phyloP scores from a whole-genome alignment of 306 rosid genomes.

The Abrus pulchellus region DNA sequence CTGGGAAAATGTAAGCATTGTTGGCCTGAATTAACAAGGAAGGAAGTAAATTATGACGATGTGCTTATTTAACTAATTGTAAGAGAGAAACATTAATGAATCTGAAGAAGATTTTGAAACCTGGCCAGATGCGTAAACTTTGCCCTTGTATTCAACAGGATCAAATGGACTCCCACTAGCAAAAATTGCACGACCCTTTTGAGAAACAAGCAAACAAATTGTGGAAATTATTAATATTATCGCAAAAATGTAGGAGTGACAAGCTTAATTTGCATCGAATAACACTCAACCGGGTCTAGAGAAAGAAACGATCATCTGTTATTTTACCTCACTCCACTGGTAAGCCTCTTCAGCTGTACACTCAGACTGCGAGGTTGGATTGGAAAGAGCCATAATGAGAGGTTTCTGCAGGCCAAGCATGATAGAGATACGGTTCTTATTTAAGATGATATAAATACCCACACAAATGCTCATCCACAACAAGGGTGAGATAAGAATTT shows the following conservation, averaged over 20 bases:
- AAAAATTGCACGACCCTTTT: slow-evolving; percentile 85
- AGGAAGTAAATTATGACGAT: slow-evolving; percentile 16
- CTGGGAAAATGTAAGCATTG: slow-evolving; percentile 96
- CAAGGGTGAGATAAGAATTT: slow-evolving; percentile 34
- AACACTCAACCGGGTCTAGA: slow-evolving; percentile 22
- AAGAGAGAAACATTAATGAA: slow-evolving; percentile 15
- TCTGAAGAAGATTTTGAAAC: slow-evolving; percentile 50
- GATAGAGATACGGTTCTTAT: slow-evolving; percentile 33
- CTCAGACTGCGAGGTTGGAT: slow-evolving; percentile 93
- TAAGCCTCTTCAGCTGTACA: slow-evolving; percentile 97
- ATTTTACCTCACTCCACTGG: slow-evolving; percentile 78
- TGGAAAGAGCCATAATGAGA: slow-evolving; percentile 90
- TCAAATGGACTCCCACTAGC: slow-evolving; percentile 98
- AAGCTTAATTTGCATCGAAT: slow-evolving; percentile 3
- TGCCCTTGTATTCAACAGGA: slow-evolving; percentile 80
- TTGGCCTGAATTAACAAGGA: slow-evolving; percentile 69
- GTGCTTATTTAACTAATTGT: slow-evolving; percentile 5
- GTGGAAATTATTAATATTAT: background rate
- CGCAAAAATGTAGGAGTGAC: background rate
- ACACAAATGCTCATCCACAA: background rate
- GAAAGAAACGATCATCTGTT: slow-evolving; percentile 8
- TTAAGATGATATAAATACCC: background rate
- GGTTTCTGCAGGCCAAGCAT: slow-evolving; percentile 73
- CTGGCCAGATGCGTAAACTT: slow-evolving; percentile 81
- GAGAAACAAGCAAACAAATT: slow-evolving; percentile 17